Evolutionary conservation across 1,139 yeast genomes (phyloP), one percentile per base, ranked within the genome.

Genomic region (Chernovozyma aurita): DNA sequence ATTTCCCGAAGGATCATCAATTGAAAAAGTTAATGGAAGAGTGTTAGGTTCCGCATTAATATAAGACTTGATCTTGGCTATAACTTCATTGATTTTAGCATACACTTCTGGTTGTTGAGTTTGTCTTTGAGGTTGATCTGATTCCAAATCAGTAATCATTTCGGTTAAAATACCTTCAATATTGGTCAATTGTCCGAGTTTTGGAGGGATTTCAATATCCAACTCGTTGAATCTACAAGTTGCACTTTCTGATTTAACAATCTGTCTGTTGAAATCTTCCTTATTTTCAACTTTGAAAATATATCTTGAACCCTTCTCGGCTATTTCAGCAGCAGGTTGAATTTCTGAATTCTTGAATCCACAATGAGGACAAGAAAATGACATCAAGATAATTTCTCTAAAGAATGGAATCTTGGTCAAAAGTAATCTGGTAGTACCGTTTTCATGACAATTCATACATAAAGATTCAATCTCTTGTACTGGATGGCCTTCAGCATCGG

Each of bases 1-100:
- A 63, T 94, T 92, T 16, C 99, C 99, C 1, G 97, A 78, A 24
- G 98, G 97, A 61, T 92, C 99, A 58, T 90, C 97, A 15, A 88
- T 64, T 14, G 76, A 70, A 36, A 94, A 74, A 0, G 95, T 85
- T 44, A 92, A 57, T 2, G 98, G 98, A 41, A 88, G 63, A 12
- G 77, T 73, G 26, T 75, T 78, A 38, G 75, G 76, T 40, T 80
- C 80, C 40, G 87, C 92, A 18, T 73, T 70, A 20, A 86, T 65
- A 39, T 72, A 77, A 6, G 73, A 60, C 42, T 69, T 61, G 28
- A 88, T 80, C 49, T 76, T 82, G 22, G 52, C 57, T 40, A 88
- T 72, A 41, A 92, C 83, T 26, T 65, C 77, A 35, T 78, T 82
- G 47, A 92, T 87, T 61, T 88, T 83, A 38, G 73, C 80, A 55